These are phyloP conservation scores for Pythium aphanidermatum DNA, from an alignment of 352 stramenopile species.

Conservation along the genomic window DNA sequence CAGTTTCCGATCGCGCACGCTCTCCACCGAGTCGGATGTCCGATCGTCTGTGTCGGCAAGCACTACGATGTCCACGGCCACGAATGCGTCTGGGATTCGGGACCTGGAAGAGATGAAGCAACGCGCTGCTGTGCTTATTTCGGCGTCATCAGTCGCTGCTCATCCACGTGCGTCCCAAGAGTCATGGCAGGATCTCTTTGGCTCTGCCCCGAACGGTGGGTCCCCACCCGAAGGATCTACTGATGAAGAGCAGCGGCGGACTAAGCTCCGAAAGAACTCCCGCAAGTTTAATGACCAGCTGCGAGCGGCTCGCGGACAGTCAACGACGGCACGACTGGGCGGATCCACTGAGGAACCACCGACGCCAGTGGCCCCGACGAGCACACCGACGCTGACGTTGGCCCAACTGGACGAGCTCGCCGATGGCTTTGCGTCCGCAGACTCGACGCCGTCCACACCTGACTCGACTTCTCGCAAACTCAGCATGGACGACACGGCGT, in stretches of 20 bases:
- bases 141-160: conserved; percentile 9
- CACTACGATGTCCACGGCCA: conserved; percentile 29
- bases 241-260: conserved; percentile 32
- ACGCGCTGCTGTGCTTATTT: conserved; percentile 42
- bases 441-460: background rate
- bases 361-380: conserved; percentile 5
- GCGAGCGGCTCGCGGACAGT: conserved; percentile 41
- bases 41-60: conserved; percentile 29
- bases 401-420: too few species aligned
- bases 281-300: conserved; percentile 69
- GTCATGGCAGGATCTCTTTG: conserved; percentile 70
- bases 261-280: conserved; percentile 59
- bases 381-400: too few species aligned
- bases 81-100: conserved; percentile 17
- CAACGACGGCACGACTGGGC: conserved; percentile 50
- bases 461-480: conserved; percentile 1
- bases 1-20: conserved; percentile 22
- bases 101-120: conserved; percentile 65
- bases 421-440: too few species aligned
- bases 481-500: conserved; percentile 19
- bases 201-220: conserved; percentile 12
- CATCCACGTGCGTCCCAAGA: conserved; percentile 28
- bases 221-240: conserved; percentile 15
- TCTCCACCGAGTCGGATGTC: conserved; percentile 16
- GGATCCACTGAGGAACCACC: background rate